Conservation (phyloP, 768 basidiomycete species). For the Tulasnella sp. region DNA sequence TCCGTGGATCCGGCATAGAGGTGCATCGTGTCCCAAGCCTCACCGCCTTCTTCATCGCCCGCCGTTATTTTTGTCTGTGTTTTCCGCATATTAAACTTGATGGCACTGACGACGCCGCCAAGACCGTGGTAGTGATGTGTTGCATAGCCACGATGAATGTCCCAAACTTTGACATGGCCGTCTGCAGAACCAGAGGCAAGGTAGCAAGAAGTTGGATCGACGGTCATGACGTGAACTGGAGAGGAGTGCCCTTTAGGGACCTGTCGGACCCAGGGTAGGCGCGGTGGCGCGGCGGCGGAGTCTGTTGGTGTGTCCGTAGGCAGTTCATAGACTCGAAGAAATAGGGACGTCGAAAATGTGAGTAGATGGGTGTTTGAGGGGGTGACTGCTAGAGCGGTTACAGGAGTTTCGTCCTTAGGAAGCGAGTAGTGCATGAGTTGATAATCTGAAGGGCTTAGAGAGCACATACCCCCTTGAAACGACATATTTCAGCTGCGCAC, state of each 20-base stretch:
- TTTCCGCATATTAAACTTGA: slow-evolving; percentile 57
- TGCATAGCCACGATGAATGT: slow-evolving; percentile 70
- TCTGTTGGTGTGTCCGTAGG: slow-evolving; percentile 32
- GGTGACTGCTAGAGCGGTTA: slow-evolving; percentile 74
- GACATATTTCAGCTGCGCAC: slow-evolving; percentile 60
- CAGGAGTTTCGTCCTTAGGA: slow-evolving; percentile 64
- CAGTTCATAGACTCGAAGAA: slow-evolving; percentile 73
- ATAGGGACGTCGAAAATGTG: slow-evolving; percentile 68
- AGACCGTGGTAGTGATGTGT: slow-evolving; percentile 96
- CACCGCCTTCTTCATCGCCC: slow-evolving; percentile 28
- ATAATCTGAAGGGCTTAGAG: slow-evolving; percentile 1
- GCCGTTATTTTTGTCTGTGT: slow-evolving; percentile 40
- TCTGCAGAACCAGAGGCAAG: slow-evolving; percentile 95
- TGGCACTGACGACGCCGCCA: slow-evolving; percentile 90
- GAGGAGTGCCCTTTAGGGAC: slow-evolving; percentile 82
- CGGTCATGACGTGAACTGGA: slow-evolving; percentile 78
- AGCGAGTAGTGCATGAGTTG: slow-evolving; percentile 9
- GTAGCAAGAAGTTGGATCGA: slow-evolving; percentile 77
- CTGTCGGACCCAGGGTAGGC: slow-evolving; percentile 30
- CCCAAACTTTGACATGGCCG: slow-evolving; percentile 95
- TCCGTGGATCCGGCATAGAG: slow-evolving; percentile 88
- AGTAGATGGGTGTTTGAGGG: slow-evolving; percentile 61
- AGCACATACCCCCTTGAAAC: slow-evolving; percentile 65
- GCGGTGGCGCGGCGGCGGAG: slow-evolving; percentile 40
- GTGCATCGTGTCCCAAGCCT: slow-evolving; percentile 37